Conservation (phyloP, 2,329 filamentous ascomycete species). For the Anthostomella pinea region DNA sequence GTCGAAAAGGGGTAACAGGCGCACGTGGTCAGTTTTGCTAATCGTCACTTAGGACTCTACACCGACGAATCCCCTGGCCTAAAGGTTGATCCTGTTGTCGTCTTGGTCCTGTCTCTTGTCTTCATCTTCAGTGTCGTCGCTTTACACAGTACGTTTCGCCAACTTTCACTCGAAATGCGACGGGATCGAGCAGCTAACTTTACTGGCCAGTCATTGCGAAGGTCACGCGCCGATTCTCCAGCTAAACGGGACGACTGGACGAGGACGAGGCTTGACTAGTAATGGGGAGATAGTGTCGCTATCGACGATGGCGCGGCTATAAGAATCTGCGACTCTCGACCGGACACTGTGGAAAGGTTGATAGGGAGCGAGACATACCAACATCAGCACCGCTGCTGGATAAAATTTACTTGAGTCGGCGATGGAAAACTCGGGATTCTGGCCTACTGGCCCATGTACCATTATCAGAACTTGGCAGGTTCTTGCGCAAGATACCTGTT, state of each 20-base stretch:
- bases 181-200: slow-evolving; percentile 13
- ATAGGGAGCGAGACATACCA: slow-evolving; percentile 5
- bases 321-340: slow-evolving; percentile 24
- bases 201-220: slow-evolving; percentile 79
- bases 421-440: slow-evolving; percentile 9
- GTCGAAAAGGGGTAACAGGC: slow-evolving; percentile 35
- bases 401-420: slow-evolving; percentile 7
- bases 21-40: slow-evolving; percentile 17
- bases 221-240: slow-evolving; percentile 82
- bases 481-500: slow-evolving; percentile 23
- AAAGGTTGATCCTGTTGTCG: slow-evolving; percentile 97
- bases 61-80: slow-evolving; percentile 96
- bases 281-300: slow-evolving; percentile 8
- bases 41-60: slow-evolving; percentile 68
- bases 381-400: slow-evolving; percentile 13
- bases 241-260: slow-evolving; percentile 38
- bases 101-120: slow-evolving; percentile 90
- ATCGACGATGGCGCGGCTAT: slow-evolving; percentile 22
- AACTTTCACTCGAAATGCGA: background rate
- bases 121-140: slow-evolving; percentile 99
- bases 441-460: slow-evolving; percentile 22
- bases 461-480: slow-evolving; percentile 25
- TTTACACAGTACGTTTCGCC: slow-evolving; percentile 75
- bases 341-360: slow-evolving; percentile 4
- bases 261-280: slow-evolving; percentile 3